These are phyloP conservation scores for Saksenaea vasiformis DNA, from an alignment of 371 early-diverging fungal species.

Conservation along the genomic window DNA sequence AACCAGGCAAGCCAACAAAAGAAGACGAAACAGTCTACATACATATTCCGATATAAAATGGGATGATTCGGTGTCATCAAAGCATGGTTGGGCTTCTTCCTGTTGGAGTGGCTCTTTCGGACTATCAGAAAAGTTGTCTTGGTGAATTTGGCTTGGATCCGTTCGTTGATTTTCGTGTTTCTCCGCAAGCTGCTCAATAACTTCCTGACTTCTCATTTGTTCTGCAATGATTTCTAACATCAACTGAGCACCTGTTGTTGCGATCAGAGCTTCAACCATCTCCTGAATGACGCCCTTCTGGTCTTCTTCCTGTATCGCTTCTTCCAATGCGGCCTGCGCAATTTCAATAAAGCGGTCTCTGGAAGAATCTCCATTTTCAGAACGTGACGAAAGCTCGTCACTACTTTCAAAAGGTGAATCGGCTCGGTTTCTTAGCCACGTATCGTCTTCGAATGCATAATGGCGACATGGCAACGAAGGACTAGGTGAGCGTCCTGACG, in stretches of 20 bases:
- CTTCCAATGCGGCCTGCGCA: conserved; percentile 41
- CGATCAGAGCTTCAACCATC: conserved; percentile 32
- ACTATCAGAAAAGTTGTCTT: background rate
- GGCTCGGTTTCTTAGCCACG: background rate
- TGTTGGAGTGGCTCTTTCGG: conserved; percentile 13
- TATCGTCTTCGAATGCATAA: conserved; percentile 1
- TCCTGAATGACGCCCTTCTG: conserved; percentile 37
- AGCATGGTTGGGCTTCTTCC: background rate
- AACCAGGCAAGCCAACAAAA: conserved; percentile 30
- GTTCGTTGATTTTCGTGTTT: conserved; percentile 17
- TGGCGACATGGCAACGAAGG: background rate
- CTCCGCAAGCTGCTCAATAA: conserved; percentile 40
- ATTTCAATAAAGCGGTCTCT: conserved; percentile 39
- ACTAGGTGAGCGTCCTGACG: background rate
- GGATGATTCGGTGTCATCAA: conserved; percentile 3
- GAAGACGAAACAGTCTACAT: conserved; percentile 33
- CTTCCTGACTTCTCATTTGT: conserved; percentile 41
- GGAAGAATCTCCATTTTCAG: conserved; percentile 3
- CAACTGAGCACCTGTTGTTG: conserved; percentile 34
- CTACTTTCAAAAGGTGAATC: conserved; percentile 5
- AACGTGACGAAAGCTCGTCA: conserved; percentile 1
- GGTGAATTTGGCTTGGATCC: background rate
- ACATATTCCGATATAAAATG: conserved; percentile 26
- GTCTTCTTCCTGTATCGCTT: conserved; percentile 38
- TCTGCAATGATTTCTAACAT: conserved; percentile 31